Percentiles rank a stretch among this genome's conserved stretches.
Evolutionary conservation across 1,284 basidiomycete genomes (phyloP).

Genomic region (Moesziomyces globuligerus): DNA sequence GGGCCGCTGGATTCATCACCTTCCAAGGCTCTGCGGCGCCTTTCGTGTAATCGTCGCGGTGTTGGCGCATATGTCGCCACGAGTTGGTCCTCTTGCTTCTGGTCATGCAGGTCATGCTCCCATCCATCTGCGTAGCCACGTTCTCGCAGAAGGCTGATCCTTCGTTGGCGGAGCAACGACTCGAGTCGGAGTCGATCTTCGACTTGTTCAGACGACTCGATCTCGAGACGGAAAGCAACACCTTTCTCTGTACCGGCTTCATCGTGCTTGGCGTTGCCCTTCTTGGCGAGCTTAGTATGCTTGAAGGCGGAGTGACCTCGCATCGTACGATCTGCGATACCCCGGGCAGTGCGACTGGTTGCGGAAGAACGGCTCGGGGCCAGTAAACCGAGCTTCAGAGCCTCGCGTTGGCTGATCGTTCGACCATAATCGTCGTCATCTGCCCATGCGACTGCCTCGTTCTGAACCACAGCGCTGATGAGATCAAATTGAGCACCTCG

Average conservation of each 20-base stretch:
- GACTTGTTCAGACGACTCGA: conserved; percentile 48
- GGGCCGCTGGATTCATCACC: not conserved
- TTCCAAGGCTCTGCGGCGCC: conserved; percentile 13
- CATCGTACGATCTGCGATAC: conserved; percentile 9
- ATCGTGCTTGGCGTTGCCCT: not conserved
- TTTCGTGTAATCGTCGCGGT: conserved; percentile 27
- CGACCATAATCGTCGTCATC: conserved; percentile 62
- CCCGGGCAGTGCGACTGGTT: conserved; percentile 2
- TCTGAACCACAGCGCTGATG: conserved; percentile 43
- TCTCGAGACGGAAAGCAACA: conserved; percentile 25
- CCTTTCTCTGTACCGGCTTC: not conserved
- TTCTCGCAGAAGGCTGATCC: conserved; percentile 37
- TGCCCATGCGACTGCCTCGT: conserved; percentile 56
- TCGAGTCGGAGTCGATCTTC: conserved; percentile 37
- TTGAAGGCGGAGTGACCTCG: conserved; percentile 4
- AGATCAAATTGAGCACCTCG: conserved; percentile 52
- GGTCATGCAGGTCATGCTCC: conserved; percentile 4
- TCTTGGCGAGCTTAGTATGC: not conserved
- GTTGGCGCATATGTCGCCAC: conserved; percentile 34
- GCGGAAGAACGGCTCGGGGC: conserved; percentile 7
- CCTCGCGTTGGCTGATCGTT: conserved; percentile 57
- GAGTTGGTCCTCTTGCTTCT: conserved; percentile 42
- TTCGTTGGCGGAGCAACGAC: conserved; percentile 41
- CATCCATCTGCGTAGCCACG: conserved; percentile 30
- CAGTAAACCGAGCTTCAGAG: conserved; percentile 50